A percentile compares a stretch with the other conserved stretches of the same genome.
Conservation (phyloP, 768 basidiomycete species). For the Boletus reticuloceps region DNA sequence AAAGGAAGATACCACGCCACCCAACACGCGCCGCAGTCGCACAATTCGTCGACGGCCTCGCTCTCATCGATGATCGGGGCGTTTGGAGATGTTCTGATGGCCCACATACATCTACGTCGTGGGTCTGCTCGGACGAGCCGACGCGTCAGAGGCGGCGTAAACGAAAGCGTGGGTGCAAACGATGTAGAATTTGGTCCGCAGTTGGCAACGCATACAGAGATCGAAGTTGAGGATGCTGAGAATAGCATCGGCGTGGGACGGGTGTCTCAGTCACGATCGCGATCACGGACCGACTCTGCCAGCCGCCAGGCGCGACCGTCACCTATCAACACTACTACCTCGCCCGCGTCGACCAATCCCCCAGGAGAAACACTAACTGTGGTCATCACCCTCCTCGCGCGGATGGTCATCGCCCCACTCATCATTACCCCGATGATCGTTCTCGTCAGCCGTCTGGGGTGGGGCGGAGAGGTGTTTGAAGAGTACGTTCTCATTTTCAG, state of each 20-base stretch:
- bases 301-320: background rate
- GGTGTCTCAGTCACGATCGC: background rate
- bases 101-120: slow-evolving; percentile 2
- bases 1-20: slow-evolving; percentile 1
- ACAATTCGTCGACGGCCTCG: slow-evolving; percentile 15
- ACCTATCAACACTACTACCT: background rate
- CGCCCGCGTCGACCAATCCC: slow-evolving; percentile 4
- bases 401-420: slow-evolving; percentile 86
- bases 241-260: background rate
- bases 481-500: slow-evolving; percentile 54
- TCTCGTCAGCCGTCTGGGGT: slow-evolving; percentile 51
- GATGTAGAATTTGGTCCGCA: slow-evolving; percentile 9
- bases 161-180: background rate
- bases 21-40: background rate
- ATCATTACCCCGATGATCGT: slow-evolving; percentile 76
- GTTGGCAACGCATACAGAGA: slow-evolving; percentile 4
- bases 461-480: slow-evolving; percentile 50
- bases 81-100: slow-evolving; percentile 15
- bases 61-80: slow-evolving; percentile 20
- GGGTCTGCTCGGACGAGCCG: background rate
- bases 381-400: slow-evolving; percentile 71
- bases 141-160: background rate
- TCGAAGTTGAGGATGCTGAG: background rate
- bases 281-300: background rate
- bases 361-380: slow-evolving; percentile 83